Percentiles rank a stretch among this genome's conserved stretches.
phyloP scores from a whole-genome alignment of 1,139 yeast genomes.

The Spencermartinsiella ligniputridi region DNA sequence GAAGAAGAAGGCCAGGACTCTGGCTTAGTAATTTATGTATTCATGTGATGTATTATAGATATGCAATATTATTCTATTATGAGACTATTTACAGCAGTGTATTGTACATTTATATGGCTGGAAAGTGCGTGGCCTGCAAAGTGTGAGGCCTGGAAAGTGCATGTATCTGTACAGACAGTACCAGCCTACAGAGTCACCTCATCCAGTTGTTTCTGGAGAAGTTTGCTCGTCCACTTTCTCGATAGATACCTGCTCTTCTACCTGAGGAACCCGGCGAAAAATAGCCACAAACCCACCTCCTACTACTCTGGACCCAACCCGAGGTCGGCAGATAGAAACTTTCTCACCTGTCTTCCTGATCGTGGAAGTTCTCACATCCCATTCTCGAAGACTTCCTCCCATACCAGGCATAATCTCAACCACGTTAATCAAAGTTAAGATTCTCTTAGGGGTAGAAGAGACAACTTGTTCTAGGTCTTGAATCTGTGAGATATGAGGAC shows the following conservation, averaged over 20 bases:
- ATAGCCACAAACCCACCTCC: constrained; percentile 48
- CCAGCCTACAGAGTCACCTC: no score
- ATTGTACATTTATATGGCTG: no score
- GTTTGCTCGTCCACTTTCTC: no score
- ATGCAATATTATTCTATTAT: no score
- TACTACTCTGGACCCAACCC: constrained; percentile 41
- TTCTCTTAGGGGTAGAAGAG: constrained; percentile 29
- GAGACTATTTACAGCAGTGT: no score
- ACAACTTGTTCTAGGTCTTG: constrained; percentile 32
- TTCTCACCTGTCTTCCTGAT: constrained; percentile 38
- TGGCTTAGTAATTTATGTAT: constrained; percentile 7
- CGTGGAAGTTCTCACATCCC: constrained; percentile 33
- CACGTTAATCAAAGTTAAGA: constrained; percentile 37
- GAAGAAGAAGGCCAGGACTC: constrained; percentile 28
- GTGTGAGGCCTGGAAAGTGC: no score
- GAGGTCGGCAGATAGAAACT: constrained; percentile 45
- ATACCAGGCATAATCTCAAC: constrained; percentile 43
- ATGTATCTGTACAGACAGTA: no score
- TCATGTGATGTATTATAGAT: neutral
- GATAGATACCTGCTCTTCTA: no score
- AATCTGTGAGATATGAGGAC: constrained; percentile 46
- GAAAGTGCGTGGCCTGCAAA: no score
- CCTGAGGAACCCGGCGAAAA: constrained; percentile 17
- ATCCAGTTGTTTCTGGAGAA: no score
- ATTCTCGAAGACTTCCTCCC: constrained; percentile 36